phyloP scores from a whole-genome alignment of 108 stramenopile species.

The Pelagomonas calceolata region DNA sequence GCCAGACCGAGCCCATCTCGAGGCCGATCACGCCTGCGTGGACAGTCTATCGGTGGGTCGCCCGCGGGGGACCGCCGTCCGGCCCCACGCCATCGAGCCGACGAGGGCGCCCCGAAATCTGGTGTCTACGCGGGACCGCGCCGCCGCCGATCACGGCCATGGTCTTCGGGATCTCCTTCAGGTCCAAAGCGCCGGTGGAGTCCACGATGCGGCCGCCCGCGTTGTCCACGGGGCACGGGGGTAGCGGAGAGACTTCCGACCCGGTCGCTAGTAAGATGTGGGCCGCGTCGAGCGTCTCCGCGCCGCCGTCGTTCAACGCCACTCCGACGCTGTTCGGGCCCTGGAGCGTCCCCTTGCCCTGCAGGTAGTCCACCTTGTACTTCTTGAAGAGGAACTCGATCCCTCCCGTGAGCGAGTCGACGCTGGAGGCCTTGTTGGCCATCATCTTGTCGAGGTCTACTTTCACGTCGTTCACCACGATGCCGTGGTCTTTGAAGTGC shows the following conservation, averaged over 20 bases:
- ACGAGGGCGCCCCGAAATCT: no score
- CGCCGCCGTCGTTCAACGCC: slow-evolving; percentile 66
- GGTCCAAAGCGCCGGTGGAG: slow-evolving; percentile 93
- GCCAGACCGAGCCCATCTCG: slow-evolving; percentile 99
- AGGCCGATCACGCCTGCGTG: slow-evolving; percentile 96
- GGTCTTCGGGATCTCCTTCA: slow-evolving; percentile 66
- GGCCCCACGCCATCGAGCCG: no score
- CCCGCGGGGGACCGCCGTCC: no score
- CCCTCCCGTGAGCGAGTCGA: slow-evolving; percentile 90
- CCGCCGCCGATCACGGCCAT: slow-evolving; percentile 96
- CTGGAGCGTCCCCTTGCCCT: slow-evolving; percentile 77
- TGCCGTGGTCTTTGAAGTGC: slow-evolving; percentile 91
- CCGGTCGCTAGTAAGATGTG: slow-evolving; percentile 96
- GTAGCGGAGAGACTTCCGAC: slow-evolving; percentile 91
- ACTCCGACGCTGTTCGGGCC: slow-evolving; percentile 76
- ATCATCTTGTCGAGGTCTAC: slow-evolving; percentile 89
- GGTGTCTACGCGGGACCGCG: no score
- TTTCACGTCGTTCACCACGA: slow-evolving; percentile 49
- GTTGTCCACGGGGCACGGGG: slow-evolving; percentile 96
- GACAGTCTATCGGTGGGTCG: no score
- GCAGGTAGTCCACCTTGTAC: slow-evolving; percentile 92
- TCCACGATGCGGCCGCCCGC: slow-evolving; percentile 90
- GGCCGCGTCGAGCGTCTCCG: slow-evolving; percentile 67
- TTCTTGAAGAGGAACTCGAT: slow-evolving; percentile 98
- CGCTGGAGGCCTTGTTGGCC: slow-evolving; percentile 76